Conservation (phyloP, 2,329 filamentous ascomycete species). For the Scorias spongiosa region DNA sequence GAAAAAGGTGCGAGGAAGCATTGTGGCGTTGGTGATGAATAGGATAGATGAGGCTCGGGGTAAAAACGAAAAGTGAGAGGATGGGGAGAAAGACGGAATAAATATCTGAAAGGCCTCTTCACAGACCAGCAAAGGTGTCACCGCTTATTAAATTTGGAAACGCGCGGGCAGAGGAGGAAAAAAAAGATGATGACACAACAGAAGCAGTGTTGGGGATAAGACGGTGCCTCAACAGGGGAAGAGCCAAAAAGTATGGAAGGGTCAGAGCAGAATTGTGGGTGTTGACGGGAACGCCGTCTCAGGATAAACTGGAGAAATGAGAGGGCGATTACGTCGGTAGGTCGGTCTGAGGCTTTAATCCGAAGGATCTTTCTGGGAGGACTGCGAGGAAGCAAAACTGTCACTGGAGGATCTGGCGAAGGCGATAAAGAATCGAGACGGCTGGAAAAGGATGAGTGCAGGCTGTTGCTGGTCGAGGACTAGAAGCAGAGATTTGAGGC, state of each 20-base stretch:
- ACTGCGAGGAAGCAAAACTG: background rate
- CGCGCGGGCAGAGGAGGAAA: background rate
- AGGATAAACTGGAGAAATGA: background rate
- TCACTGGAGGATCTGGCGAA: background rate
- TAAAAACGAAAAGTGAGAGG: background rate
- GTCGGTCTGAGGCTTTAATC: background rate
- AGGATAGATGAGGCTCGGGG: background rate
- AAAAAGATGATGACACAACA: background rate
- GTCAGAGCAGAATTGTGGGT: background rate
- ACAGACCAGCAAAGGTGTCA: background rate
- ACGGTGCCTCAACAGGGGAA: background rate
- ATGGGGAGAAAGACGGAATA: background rate
- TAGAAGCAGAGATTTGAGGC: background rate
- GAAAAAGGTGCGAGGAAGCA: conserved; percentile 9
- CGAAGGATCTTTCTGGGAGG: background rate
- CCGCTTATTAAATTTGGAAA: background rate
- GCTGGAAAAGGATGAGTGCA: background rate
- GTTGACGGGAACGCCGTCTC: background rate
- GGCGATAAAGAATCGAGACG: background rate
- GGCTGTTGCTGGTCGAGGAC: background rate
- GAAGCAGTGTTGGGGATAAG: background rate
- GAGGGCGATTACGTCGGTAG: background rate
- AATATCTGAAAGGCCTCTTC: background rate
- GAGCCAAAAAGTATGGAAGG: background rate
- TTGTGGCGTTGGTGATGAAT: conserved; percentile 2